Evolutionary conservation across 2,329 filamentous ascomycete genomes (phyloP).

Genomic region (Monilinia fructicola): DNA sequence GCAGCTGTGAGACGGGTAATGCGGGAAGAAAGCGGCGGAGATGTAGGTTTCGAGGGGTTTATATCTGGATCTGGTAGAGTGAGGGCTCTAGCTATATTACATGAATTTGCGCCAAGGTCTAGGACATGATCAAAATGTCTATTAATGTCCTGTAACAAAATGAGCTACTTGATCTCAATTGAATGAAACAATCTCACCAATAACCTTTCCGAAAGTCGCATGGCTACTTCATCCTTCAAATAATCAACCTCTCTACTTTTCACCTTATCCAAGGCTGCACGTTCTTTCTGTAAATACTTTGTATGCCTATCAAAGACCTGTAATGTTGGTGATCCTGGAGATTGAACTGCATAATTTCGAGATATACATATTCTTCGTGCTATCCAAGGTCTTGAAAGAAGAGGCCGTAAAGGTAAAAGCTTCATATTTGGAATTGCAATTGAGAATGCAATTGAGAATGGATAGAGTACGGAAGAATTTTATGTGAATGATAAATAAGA

Average conservation of each 20-base stretch:
- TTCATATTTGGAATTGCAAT: slow-evolving; percentile 31
- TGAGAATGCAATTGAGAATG: neutral
- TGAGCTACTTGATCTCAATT: slow-evolving; percentile 16
- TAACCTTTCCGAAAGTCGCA: slow-evolving; percentile 78
- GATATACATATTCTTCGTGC: slow-evolving; percentile 33
- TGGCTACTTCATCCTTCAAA: slow-evolving; percentile 87
- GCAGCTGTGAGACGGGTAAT: slow-evolving; percentile 75
- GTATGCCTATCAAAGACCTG: slow-evolving; percentile 87
- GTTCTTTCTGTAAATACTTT: slow-evolving; percentile 91
- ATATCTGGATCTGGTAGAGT: slow-evolving; percentile 67
- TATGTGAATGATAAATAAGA: neutral
- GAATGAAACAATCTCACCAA: slow-evolving; percentile 53
- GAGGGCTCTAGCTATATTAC: slow-evolving; percentile 85
- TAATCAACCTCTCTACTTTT: slow-evolving; percentile 83
- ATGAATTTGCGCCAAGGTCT: slow-evolving; percentile 92
- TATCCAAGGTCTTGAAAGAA: slow-evolving; percentile 30
- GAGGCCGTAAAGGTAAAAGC: slow-evolving; percentile 30
- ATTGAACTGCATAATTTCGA: slow-evolving; percentile 73
- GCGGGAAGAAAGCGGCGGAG: slow-evolving; percentile 66
- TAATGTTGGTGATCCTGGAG: slow-evolving; percentile 72
- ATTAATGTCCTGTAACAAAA: slow-evolving; percentile 73
- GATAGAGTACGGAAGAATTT: neutral
- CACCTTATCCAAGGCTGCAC: slow-evolving; percentile 69
- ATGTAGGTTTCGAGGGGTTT: slow-evolving; percentile 51
- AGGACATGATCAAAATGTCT: slow-evolving; percentile 80